A percentile compares a stretch with the other conserved stretches of the same genome.
These are phyloP conservation scores for Globisporangium megalacanthum DNA, from an alignment of 352 stramenopile genomes.

Conservation along the genomic window DNA sequence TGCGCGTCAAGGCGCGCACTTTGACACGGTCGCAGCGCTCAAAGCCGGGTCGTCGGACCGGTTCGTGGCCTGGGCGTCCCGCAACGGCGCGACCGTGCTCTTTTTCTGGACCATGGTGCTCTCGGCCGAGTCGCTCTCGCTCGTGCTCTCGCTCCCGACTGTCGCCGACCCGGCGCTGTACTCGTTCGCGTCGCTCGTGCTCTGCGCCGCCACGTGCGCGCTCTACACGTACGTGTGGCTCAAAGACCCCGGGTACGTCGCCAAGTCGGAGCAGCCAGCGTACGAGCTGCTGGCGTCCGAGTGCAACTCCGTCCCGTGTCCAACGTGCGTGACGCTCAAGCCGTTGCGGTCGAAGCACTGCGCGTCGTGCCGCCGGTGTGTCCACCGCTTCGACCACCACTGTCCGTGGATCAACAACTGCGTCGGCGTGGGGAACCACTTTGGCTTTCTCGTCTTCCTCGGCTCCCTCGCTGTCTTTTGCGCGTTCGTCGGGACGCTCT, in stretches of 20 bases:
- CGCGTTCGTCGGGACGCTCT: constrained; percentile 34
- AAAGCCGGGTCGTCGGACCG: constrained; percentile 65
- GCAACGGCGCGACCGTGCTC: constrained; percentile 45
- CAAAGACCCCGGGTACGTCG: constrained; percentile 73
- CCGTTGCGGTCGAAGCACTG: constrained; percentile 77
- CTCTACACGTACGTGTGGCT: constrained; percentile 79
- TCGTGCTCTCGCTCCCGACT: constrained; percentile 53
- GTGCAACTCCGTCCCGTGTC: constrained; percentile 57
- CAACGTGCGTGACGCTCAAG: constrained; percentile 75
- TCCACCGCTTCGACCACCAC: constrained; percentile 82
- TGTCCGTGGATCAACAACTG: constrained; percentile 88
- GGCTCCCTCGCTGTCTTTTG: constrained; percentile 43
- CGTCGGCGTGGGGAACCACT: constrained; percentile 68
- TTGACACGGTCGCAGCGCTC: constrained; percentile 57
- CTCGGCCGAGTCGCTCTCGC: constrained; percentile 35
- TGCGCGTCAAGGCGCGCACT: constrained; percentile 57
- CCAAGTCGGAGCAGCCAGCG: constrained; percentile 46
- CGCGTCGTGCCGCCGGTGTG: constrained; percentile 67
- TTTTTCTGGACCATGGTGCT: constrained; percentile 73
- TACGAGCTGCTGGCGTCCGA: constrained; percentile 77
- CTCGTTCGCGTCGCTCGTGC: constrained; percentile 24
- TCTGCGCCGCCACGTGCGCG: constrained; percentile 38
- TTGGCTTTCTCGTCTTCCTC: constrained; percentile 71
- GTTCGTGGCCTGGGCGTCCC: constrained; percentile 57
- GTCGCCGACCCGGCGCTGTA: constrained; percentile 23